Evolutionary conservation across 129 eudicot genomes (phyloP).

Genomic region (Flaveria linearis): DNA sequence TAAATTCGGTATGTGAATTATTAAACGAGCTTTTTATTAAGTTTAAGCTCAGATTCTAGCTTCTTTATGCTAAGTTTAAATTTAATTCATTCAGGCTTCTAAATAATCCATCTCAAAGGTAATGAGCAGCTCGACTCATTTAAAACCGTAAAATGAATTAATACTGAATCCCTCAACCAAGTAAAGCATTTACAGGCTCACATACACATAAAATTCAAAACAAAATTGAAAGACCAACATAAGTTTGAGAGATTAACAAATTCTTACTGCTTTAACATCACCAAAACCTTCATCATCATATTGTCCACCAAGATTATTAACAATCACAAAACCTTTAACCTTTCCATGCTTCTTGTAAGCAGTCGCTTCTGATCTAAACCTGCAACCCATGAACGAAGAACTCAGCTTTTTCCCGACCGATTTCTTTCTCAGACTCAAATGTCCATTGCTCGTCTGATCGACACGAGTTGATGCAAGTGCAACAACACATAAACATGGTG

Average conservation of each 20-base stretch:
- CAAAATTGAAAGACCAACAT: not conserved
- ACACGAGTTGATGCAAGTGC: constrained; percentile 37
- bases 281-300: constrained; percentile 69
- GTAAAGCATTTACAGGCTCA: not conserved
- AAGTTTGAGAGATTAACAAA: not conserved
- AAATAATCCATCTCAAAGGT: not conserved
- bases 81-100: not conserved
- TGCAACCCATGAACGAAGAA: constrained; percentile 53
- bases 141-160: not conserved
- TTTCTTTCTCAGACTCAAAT: constrained; percentile 28
- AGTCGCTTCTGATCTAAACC: constrained; percentile 44
- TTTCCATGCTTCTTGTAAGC: constrained; percentile 45
- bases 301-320: constrained; percentile 70
- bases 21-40: not conserved
- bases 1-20: not conserved
- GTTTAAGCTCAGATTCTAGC: not conserved
- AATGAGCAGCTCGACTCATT: not conserved
- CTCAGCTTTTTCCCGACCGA: constrained; percentile 37
- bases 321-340: constrained; percentile 54
- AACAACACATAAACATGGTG: constrained; percentile 66
- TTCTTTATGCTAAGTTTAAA: not conserved
- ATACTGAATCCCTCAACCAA: not conserved
- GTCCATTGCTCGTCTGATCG: constrained; percentile 43
- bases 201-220: not conserved
- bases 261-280: constrained; percentile 74